Conservation (phyloP, 78 protist species). For the Dictyostelium capitatum region DNA sequence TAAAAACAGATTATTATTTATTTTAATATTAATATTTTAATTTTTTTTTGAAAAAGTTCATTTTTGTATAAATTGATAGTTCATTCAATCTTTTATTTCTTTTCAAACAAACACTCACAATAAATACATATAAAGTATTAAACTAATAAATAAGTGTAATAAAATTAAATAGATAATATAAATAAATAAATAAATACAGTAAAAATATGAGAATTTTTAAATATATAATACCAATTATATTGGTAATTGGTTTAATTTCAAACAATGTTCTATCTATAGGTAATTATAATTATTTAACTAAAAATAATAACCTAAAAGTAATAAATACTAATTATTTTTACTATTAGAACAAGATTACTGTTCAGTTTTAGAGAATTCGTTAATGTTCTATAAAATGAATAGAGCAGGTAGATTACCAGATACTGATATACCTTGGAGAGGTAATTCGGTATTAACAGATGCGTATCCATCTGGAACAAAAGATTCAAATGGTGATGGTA, state of each 20-base stretch:
- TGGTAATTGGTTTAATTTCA: not conserved
- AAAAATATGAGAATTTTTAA: conserved; percentile 6
- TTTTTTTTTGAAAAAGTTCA: not conserved
- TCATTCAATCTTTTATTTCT: not conserved
- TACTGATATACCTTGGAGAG: conserved; percentile 75
- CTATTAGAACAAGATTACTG: conserved; percentile 29
- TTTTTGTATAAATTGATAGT: not conserved
- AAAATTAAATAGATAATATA: not conserved
- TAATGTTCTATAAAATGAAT: conserved; percentile 55
- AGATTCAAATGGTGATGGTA: conserved; percentile 76
- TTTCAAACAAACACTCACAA: not conserved
- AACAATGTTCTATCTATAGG: not conserved
- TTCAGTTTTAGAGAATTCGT: conserved; percentile 12
- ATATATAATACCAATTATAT: not conserved
- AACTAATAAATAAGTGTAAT: not conserved
- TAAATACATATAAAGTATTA: not conserved
- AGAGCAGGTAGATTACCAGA: conserved; percentile 81
- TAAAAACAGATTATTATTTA: no score
- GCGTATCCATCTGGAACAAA: not conserved
- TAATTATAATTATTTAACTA: not conserved
- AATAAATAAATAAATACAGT: not conserved
- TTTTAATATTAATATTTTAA: not conserved
- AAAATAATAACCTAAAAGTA: not conserved
- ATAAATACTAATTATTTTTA: not conserved
- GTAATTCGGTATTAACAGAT: conserved; percentile 47